A percentile compares a stretch with the other conserved stretches of the same genome.
phyloP scores from a whole-genome alignment of 495 filamentous ascomycete species.

The Neurospora sp. region DNA sequence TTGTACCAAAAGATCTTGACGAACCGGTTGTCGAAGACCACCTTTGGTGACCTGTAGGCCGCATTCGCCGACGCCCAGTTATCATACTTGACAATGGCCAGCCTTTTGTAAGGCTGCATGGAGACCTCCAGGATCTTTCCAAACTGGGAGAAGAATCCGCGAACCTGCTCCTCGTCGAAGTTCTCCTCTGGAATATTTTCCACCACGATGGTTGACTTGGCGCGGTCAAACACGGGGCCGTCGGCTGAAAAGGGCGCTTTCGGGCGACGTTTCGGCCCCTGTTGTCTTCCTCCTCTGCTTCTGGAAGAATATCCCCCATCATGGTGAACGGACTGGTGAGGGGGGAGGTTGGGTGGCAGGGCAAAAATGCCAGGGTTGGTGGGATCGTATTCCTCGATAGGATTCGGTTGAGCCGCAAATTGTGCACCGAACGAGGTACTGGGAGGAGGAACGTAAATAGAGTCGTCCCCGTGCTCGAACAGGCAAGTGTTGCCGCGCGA shows the following conservation, averaged over 20 bases:
- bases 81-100: constrained; percentile 76
- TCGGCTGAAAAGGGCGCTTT: constrained; percentile 59
- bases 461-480: constrained; percentile 62
- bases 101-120: constrained; percentile 64
- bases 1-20: constrained; percentile 97
- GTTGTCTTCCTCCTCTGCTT: constrained; percentile 13
- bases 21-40: constrained; percentile 94
- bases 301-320: constrained; percentile 1
- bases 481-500: constrained; percentile 59
- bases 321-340: background rate
- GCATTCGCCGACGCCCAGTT: constrained; percentile 62
- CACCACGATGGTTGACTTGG: constrained; percentile 74
- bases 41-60: constrained; percentile 85
- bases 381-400: constrained; percentile 74
- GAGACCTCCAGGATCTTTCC: constrained; percentile 64
- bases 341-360: background rate
- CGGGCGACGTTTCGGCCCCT: constrained; percentile 22
- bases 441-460: constrained; percentile 5
- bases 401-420: constrained; percentile 1
- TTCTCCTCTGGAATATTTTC: constrained; percentile 89
- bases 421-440: background rate
- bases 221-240: constrained; percentile 64
- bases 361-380: constrained; percentile 35
- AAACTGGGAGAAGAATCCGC: constrained; percentile 76
- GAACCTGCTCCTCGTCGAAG: constrained; percentile 62